Evolutionary conservation across 2,329 filamentous ascomycete genomes (phyloP), one percentile per base, ranked within the genome.

Genomic region (Aspergillus arachidicola): DNA sequence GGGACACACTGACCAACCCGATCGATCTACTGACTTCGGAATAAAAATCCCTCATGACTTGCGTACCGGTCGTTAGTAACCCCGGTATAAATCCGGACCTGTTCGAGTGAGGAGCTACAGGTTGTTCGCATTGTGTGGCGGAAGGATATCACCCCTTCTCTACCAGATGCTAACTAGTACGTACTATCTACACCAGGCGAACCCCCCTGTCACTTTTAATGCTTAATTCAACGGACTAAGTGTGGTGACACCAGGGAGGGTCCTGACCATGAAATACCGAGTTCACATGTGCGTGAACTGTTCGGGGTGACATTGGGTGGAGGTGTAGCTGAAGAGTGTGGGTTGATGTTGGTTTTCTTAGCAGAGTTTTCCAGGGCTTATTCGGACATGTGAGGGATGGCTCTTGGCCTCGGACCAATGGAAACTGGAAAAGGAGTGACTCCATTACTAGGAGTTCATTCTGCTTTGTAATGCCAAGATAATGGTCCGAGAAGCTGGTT

Each of bases 401-500:
- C 21, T 19, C 51, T 14, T 26, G 51, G 32, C 34, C 32, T 55
- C 32, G 21, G 51, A 19, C 30, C 36, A 23, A 38, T 36, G 14
- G 32, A 55, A n/a, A 19, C 4, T 6, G 10, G 32, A 14, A 34
- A 53, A 34, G 6, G 50, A 16, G 34, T 16, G 34, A 36, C 34
- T 36, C 2, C 28, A 34, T 26, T 12, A 34, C 34, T 28, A 34
- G 9, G 30, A 32, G 14, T 34, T 55, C 51, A 38, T 55, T 38
- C 26, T n/a, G 6, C 21, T 55, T 55, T 9, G 51, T 55, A 55
- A 55, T 55, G 51, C 51, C 51, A 55, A 55, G 51, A n/a, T 32
- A 11, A 14, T 34, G 51, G 51, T 23, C 32, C 51, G 32, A 55
- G 51, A 55, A 55, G 32, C n/a, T 55, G 28, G 32, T 55, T 36